Percentiles rank a stretch among this genome's conserved stretches.
Evolutionary conservation across 2,329 filamentous ascomycete genomes (phyloP).

Genomic region (Trichoderma harzianum): DNA sequence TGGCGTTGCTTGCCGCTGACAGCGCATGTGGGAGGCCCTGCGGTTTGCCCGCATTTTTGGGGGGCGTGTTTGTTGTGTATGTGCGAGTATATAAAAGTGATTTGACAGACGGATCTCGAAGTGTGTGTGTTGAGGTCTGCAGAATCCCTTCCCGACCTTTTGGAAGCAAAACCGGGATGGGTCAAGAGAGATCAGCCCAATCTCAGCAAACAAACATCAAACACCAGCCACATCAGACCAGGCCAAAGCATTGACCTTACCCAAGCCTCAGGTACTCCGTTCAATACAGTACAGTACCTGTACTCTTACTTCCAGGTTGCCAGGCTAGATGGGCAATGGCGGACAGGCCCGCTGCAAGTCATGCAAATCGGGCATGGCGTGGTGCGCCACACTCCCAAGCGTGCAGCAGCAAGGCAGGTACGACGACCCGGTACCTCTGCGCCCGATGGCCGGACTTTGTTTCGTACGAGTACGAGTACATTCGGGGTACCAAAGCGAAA

Average conservation of each 20-base stretch:
- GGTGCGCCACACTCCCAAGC: conserved; percentile 2
- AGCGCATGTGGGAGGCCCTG: background rate
- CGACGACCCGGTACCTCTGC: background rate
- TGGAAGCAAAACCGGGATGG: background rate
- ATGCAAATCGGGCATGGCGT: conserved; percentile 29
- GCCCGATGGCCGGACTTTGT: background rate
- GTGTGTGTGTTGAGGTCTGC: background rate
- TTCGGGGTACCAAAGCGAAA: background rate
- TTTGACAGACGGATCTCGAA: background rate
- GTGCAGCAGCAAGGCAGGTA: conserved; percentile 18
- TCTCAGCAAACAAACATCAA: background rate
- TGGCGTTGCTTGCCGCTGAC: conserved; percentile 9
- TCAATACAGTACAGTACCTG: background rate
- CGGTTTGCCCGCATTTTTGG: background rate
- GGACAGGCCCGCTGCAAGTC: conserved; percentile 31
- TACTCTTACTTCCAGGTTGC: background rate
- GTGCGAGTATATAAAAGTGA: background rate
- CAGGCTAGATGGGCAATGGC: conserved; percentile 15
- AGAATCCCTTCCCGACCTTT: background rate
- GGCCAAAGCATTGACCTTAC: background rate
- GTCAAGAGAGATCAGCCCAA: background rate
- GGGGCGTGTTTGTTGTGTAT: background rate
- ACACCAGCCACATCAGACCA: background rate
- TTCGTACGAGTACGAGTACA: background rate
- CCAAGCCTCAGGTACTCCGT: background rate